Percentiles rank a stretch among this genome's conserved stretches.
Evolutionary conservation across 2,329 filamentous ascomycete species (phyloP).

Genomic region (Ophiocordyceps australis): DNA sequence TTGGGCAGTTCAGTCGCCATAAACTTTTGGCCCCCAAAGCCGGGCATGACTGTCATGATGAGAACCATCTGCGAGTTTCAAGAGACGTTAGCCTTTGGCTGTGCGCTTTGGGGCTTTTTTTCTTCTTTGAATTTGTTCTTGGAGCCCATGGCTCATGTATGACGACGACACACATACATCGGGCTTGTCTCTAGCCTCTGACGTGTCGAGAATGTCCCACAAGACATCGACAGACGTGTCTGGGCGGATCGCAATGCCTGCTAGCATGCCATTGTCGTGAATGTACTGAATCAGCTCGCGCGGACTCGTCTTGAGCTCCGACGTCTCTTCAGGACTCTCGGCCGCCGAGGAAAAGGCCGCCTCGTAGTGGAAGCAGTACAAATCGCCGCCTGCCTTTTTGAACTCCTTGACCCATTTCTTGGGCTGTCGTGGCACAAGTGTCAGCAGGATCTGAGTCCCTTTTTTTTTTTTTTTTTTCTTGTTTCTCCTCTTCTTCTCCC

Average conservation of each 20-base stretch:
- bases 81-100: conserved; percentile 2
- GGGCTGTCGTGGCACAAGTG: conserved; percentile 34
- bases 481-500: no score
- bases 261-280: conserved; percentile 72
- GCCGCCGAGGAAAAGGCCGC: conserved; percentile 80
- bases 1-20: conserved; percentile 94
- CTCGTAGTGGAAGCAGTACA: conserved; percentile 99
- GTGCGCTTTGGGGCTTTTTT: conserved; percentile 6
- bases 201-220: conserved; percentile 69
- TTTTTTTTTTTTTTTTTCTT: no score
- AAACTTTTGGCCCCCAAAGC: conserved; percentile 96
- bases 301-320: conserved; percentile 59
- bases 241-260: conserved; percentile 91
- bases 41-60: conserved; percentile 94
- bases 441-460: background rate
- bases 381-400: conserved; percentile 79
- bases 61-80: conserved; percentile 63
- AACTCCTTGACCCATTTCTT: conserved; percentile 98
- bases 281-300: conserved; percentile 80
- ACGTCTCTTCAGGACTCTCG: conserved; percentile 53
- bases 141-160: no score
- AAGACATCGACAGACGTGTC: conserved; percentile 80
- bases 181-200: conserved; percentile 57
- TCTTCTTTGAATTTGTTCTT: no score
- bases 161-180: no score